phyloP scores from a whole-genome alignment of 2,329 filamentous ascomycete species.

The Plenodomus lindquistii region DNA sequence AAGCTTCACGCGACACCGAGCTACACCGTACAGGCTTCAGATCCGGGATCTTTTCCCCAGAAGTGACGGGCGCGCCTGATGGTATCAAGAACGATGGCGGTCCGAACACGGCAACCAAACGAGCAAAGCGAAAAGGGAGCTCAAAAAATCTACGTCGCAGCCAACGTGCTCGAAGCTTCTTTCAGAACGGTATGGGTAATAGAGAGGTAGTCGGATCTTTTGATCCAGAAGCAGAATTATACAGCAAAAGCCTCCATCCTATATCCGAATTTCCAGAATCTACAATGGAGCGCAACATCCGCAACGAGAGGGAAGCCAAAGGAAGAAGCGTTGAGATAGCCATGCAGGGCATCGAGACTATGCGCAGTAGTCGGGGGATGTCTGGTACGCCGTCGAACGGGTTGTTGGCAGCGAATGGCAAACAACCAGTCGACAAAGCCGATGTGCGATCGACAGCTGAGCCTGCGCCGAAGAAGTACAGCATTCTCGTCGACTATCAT shows the following conservation, averaged over 20 bases:
- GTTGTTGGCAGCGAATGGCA: not conserved
- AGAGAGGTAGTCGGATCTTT: not conserved
- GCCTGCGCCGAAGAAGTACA: not conserved
- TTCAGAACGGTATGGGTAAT: not conserved
- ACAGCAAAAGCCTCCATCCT: not conserved
- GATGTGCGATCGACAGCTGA: not conserved
- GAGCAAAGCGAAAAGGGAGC: not conserved
- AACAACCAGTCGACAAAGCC: not conserved
- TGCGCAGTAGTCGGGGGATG: not conserved
- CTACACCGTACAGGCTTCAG: not conserved
- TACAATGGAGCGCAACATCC: not conserved
- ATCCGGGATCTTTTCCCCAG: not conserved
- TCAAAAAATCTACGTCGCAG: not conserved
- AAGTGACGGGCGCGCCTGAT: not conserved
- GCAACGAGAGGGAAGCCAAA: not conserved
- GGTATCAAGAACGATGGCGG: not conserved
- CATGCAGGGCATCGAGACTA: not conserved
- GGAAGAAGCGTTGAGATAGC: not conserved
- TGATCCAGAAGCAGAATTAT: not conserved
- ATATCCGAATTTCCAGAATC: not conserved
- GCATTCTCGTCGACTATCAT: slow-evolving; percentile 10
- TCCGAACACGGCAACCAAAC: not conserved
- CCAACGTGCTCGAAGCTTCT: not conserved
- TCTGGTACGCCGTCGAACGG: not conserved
- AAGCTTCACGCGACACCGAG: not conserved